Base-by-base conservation (phyloP, 345 rosid genomes). In the Odontarrhena argentea region DNA sequence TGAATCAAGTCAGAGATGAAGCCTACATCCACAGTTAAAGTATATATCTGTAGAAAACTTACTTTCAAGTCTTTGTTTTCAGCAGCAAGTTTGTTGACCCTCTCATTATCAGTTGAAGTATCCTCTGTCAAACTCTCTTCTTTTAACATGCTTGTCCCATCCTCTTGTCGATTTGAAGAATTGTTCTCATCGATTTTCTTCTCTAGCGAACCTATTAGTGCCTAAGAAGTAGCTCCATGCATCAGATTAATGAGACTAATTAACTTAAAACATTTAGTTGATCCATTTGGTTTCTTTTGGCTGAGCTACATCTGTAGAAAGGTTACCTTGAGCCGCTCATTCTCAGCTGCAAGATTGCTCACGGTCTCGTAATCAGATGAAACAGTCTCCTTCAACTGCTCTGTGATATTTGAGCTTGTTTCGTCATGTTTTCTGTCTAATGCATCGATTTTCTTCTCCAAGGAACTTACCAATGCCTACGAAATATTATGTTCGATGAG, bases 11-110 rank as follows among this genome's bases (percentile, higher is more conserved):
- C 36, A 66, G n/a, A 60, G 24, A 73, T 14, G 65, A 28, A 66
- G 43, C 36, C 7, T 51, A 44, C 24, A 22, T 26, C 47, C 52
- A 48, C 9, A 45, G 3, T 44, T 24, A n/a, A 12, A 40, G 6
- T 40, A 7, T 11, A 32, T 51, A 43, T 45, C 50, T 55, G 13
- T 15, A 34, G 48, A 35, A 62, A 25, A 55, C 46, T 60, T 52
- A 78, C 97, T 86, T 83, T 90, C 60, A 90, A 81, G 65, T 81
- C 74, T 75, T 86, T 87, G 85, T 85, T 93, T 83, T 93, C 94
- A 41, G 77, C 72, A 12, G 77, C 68, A 52, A 93, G 92, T 69
- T 84, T 86, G 51, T 83, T 77, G 72, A 78, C 67, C 72, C 75
- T 70, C 52, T 75, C 97, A 73, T 77, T 49, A 75, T 86, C 87